Percentiles rank a stretch among this genome's conserved stretches.
Evolutionary conservation across 768 basidiomycete genomes (phyloP).

Genomic region (Sporobolomyces phaffii): DNA sequence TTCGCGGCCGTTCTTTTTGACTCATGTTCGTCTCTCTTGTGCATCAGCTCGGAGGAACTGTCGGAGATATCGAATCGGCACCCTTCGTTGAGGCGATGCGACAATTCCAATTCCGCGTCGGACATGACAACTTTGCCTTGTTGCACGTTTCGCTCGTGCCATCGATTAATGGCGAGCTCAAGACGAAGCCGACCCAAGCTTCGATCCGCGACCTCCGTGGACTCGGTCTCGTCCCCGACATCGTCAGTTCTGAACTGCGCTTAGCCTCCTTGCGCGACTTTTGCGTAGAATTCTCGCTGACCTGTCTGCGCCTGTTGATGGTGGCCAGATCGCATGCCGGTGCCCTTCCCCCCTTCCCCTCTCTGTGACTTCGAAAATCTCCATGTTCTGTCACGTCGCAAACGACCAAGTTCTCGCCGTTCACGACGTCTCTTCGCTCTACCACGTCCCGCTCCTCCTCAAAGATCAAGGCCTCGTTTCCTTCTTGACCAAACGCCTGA

Average conservation of each 20-base stretch:
- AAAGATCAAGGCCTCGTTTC: constrained; percentile 85
- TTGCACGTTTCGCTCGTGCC: constrained; percentile 97
- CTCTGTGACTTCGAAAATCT: constrained; percentile 88
- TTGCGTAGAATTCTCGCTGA: no score
- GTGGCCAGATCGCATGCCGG: constrained; percentile 81
- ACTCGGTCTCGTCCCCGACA: constrained; percentile 82
- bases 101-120: constrained; percentile 99
- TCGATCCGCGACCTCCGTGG: constrained; percentile 90
- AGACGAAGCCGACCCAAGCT: constrained; percentile 97
- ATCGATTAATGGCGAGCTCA: constrained; percentile 97
- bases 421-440: constrained; percentile 92
- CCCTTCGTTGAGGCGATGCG: constrained; percentile 98
- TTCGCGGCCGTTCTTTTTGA: neutral
- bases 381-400: constrained; percentile 97
- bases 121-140: constrained; percentile 90
- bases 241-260: constrained; percentile 54
- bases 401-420: constrained; percentile 81
- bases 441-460: constrained; percentile 89
- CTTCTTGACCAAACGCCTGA: constrained; percentile 75
- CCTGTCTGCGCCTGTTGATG: no score
- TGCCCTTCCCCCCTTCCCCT: constrained; percentile 72
- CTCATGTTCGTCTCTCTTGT: neutral
- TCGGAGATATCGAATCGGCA: constrained; percentile 96
- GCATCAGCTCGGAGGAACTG: constrained; percentile 86
- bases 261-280: no score